Percentiles rank a stretch among this genome's conserved stretches.
Conservation (phyloP, 73 alveolate genomes). For the Tetrahymena borealis region DNA sequence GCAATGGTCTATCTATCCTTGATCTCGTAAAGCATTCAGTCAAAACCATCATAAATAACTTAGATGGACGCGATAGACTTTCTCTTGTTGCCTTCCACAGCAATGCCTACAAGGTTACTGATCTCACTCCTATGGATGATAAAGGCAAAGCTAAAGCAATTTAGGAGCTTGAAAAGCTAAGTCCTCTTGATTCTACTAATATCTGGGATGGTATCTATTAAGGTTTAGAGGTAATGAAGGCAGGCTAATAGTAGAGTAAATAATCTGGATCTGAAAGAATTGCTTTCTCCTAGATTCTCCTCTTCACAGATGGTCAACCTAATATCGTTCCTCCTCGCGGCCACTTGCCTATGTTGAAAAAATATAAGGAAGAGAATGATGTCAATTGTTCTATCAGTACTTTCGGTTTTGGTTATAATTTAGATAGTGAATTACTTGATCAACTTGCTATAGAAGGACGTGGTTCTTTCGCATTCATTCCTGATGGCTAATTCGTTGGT, state of each 20-base stretch:
- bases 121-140: background rate
- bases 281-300: background rate
- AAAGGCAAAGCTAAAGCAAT: background rate
- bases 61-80: background rate
- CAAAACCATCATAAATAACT: background rate
- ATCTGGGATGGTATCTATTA: background rate
- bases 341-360: conserved; percentile 1
- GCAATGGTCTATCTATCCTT: background rate
- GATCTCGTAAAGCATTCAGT: conserved; percentile 4
- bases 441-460: background rate
- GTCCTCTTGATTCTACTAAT: background rate
- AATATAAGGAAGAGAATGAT: background rate
- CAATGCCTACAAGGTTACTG: background rate
- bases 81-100: background rate
- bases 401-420: background rate
- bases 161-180: background rate
- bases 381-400: conserved; percentile 5
- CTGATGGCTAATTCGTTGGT: background rate
- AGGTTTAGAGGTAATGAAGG: background rate
- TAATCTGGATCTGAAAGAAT: background rate
- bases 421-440: background rate
- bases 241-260: background rate
- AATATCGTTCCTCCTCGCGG: conserved; percentile 14
- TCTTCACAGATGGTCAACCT: conserved; percentile 3
- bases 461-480: background rate